phyloP scores from a whole-genome alignment of 176 grass and related monocot genomes.

The Canna indica region DNA sequence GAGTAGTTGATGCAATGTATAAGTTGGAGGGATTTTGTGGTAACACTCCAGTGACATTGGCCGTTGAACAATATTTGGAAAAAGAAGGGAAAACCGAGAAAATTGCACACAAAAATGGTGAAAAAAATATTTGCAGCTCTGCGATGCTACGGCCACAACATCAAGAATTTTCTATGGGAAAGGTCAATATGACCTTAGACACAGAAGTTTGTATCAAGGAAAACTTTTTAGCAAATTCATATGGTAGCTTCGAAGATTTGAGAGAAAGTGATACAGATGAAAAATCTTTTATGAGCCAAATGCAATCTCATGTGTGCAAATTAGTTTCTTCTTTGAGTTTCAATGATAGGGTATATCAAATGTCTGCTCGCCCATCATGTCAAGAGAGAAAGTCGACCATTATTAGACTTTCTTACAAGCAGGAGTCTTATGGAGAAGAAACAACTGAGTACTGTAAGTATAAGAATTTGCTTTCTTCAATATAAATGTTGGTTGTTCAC shows the following conservation, averaged over 20 bases:
- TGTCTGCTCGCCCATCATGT: constrained; percentile 30
- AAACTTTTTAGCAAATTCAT: constrained; percentile 27
- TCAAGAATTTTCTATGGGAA: too few relatives aligned
- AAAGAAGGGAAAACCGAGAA: constrained; percentile 34
- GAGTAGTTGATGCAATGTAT: constrained; percentile 41
- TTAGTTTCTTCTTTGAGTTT: constrained; percentile 85
- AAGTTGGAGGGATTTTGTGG: constrained; percentile 45
- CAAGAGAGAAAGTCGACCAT: constrained; percentile 67
- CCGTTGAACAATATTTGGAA: constrained; percentile 62
- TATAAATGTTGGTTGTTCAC: not conserved
- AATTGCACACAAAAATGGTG: constrained; percentile 1
- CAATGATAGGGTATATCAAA: constrained; percentile 54
- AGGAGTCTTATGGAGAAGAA: constrained; percentile 53
- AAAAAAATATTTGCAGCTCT: not conserved
- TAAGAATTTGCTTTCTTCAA: not conserved
- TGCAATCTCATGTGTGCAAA: constrained; percentile 41
- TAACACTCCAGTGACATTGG: constrained; percentile 43
- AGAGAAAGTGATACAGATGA: constrained; percentile 57
- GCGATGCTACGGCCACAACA: too few relatives aligned
- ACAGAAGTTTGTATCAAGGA: constrained; percentile 21
- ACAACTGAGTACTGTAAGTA: constrained; percentile 48
- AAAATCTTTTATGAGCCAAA: constrained; percentile 34
- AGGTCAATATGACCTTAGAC: too few relatives aligned
- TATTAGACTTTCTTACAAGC: constrained; percentile 67
- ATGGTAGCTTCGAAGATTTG: constrained; percentile 45